Evolutionary conservation across 1,139 yeast genomes (phyloP), one percentile per base, ranked within the genome.

Genomic region (Sugiyamaella novakii): DNA sequence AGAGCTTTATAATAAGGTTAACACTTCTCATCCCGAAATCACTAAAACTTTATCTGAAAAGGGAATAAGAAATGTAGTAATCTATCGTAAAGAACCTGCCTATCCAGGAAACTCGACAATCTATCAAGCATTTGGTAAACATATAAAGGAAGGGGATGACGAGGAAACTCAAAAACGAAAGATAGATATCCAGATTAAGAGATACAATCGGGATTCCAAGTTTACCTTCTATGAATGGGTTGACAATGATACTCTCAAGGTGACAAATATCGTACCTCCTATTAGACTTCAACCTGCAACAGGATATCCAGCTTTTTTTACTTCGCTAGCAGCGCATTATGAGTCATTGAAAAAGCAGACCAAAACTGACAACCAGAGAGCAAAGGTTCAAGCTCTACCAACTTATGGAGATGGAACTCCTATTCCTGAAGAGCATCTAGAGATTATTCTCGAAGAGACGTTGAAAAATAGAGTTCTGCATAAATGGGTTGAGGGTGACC

Each of bases 41-140:
- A 51, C 41, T 15, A 38, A 49, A 19, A 50, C 39, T 7, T 47
- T 51, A 17, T 40, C 49, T 17, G 50, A 44, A 27, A 51, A 51
- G 34, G 53, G 54, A 2, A 43, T 51, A 3, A 33, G 43, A 40
- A 43, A 45, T 34, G 46, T 31, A 18, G 44, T 51, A 10, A 37
- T 34, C 10, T 51, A 51, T 37, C 35, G 43, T 3, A 33, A 36
- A 14, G 42, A 44, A 21, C 50, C 52, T 11, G 50, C 48, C 3
- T 49, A 49, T 34, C 30, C 15, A 11, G 54, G 54, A 6, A 46
- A 46, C 19, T 51, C 54, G 11, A 51, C 54, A 5, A 31, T 51
- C 25, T 35, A 40, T 15, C 50, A 51, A 39, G 54, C 54, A 7
- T 51, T 51, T 30, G 54, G 54, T 5, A 51, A 51, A 47, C 44